Evolutionary conservation across 2,329 filamentous ascomycete species (phyloP).

Genomic region (Colletotrichum cereale): DNA sequence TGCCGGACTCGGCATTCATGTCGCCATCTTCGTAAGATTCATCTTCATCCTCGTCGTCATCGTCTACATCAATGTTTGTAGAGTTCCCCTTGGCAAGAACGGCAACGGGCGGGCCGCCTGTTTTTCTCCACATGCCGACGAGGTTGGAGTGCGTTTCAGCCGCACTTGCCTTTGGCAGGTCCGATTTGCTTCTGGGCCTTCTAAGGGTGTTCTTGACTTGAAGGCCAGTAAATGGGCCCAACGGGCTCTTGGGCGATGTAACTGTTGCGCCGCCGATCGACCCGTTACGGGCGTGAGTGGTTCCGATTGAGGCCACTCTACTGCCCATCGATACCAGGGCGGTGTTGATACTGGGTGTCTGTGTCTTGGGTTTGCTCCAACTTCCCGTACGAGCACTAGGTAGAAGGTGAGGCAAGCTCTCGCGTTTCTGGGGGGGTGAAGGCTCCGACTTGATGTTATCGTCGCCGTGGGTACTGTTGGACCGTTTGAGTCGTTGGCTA

Average conservation of each 20-base stretch:
- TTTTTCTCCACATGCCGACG: slow-evolving; percentile 64
- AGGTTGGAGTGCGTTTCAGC: slow-evolving; percentile 54
- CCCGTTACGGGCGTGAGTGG: slow-evolving; percentile 68
- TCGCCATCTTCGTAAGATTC: slow-evolving; percentile 69
- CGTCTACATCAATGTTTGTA: slow-evolving; percentile 47
- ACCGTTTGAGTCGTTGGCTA: slow-evolving; percentile 59
- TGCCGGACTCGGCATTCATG: slow-evolving; percentile 70
- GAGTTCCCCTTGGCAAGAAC: slow-evolving; percentile 54
- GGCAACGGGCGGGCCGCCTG: slow-evolving; percentile 67
- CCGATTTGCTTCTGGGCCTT: slow-evolving; percentile 68
- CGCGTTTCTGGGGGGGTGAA: slow-evolving; percentile 54
- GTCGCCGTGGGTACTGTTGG: slow-evolving; percentile 57
- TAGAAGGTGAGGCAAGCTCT: slow-evolving; percentile 59
- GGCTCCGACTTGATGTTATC: slow-evolving; percentile 46
- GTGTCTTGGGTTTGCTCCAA: slow-evolving; percentile 62
- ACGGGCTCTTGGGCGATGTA: slow-evolving; percentile 66
- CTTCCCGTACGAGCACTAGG: slow-evolving; percentile 65
- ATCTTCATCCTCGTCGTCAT: slow-evolving; percentile 73
- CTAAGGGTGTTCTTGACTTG: slow-evolving; percentile 63
- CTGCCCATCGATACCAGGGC: slow-evolving; percentile 68
- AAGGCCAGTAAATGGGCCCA: slow-evolving; percentile 60
- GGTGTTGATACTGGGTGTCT: slow-evolving; percentile 69
- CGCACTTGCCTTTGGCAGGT: slow-evolving; percentile 57
- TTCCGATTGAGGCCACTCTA: slow-evolving; percentile 67
- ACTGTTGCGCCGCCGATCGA: slow-evolving; percentile 69